A percentile compares a stretch with the other conserved stretches of the same genome.
phyloP scores from a whole-genome alignment of 169 alveolate genomes.

The Babesia ovis region DNA sequence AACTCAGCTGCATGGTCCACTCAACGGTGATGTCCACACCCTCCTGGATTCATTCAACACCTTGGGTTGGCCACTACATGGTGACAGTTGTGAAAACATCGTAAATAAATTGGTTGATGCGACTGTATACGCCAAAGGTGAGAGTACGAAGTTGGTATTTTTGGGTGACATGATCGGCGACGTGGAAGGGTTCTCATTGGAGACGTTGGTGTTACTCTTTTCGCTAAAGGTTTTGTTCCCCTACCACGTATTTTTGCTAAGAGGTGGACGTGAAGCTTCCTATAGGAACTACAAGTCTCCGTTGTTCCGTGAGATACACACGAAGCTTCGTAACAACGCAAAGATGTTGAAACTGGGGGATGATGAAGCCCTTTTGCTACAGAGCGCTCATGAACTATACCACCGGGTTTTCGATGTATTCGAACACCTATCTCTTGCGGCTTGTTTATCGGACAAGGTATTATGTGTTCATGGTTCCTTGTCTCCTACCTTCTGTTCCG shows the following conservation, averaged over 20 bases:
- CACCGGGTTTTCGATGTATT: conserved; percentile 89
- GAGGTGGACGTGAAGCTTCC: conserved; percentile 41
- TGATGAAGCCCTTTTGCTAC: conserved; percentile 58
- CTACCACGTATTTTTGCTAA: conserved; percentile 44
- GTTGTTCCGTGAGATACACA: conserved; percentile 45
- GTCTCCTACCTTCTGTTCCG: conserved; percentile 88
- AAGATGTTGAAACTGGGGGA: conserved; percentile 15
- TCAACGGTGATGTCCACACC: conserved; percentile 64
- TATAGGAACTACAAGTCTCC: conserved; percentile 33
- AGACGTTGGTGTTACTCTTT: conserved; percentile 43
- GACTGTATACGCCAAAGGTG: conserved; percentile 23
- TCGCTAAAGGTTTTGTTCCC: conserved; percentile 66
- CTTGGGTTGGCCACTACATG: conserved; percentile 76
- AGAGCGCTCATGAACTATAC: conserved; percentile 89
- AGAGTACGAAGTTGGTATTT: conserved; percentile 37
- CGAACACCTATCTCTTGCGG: conserved; percentile 93
- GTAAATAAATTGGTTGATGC: neutral
- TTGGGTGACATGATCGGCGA: conserved; percentile 54
- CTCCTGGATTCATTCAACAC: conserved; percentile 69
- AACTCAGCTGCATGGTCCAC: conserved; percentile 66
- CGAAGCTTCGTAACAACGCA: conserved; percentile 27
- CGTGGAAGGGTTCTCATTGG: conserved; percentile 29
- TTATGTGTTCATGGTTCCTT: conserved; percentile 87
- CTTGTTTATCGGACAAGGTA: conserved; percentile 88
- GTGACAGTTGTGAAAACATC: conserved; percentile 11